A percentile compares a stretch with the other conserved stretches of the same genome.
These are phyloP conservation scores for Rhizophagus sp. DNA, from an alignment of 192 early-diverging fungal genomes.

Conservation along the genomic window DNA sequence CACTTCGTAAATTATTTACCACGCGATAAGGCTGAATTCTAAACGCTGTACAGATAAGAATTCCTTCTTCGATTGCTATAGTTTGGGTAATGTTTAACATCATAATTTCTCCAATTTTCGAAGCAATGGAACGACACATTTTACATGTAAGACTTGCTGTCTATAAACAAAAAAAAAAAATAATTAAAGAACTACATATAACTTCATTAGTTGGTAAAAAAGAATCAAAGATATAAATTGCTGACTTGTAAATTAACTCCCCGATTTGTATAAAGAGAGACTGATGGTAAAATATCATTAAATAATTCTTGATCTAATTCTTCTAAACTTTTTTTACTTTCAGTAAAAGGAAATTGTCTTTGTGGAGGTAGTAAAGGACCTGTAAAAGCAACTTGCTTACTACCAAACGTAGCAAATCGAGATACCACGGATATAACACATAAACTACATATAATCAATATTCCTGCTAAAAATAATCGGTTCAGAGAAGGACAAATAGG, in stretches of 20 bases:
- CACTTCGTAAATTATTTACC: background rate
- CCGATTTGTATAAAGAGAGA: background rate
- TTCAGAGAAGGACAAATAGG: background rate
- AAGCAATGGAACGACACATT: background rate
- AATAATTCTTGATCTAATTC: background rate
- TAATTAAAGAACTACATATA: background rate
- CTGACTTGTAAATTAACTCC: background rate
- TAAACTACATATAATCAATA: background rate
- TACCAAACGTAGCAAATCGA: background rate
- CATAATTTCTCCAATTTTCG: background rate
- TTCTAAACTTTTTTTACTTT: background rate
- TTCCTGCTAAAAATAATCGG: background rate
- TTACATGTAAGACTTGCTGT: background rate
- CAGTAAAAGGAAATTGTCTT: background rate
- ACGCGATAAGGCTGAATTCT: background rate
- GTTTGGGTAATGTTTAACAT: background rate
- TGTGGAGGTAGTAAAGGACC: background rate
- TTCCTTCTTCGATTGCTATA: background rate
- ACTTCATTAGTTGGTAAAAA: background rate
- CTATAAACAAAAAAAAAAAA: background rate
- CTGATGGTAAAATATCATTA: background rate
- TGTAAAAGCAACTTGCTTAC: background rate
- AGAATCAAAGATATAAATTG: background rate
- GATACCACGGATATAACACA: background rate
- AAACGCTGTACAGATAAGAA: slow-evolving; percentile 1